Percentiles rank a stretch among this genome's conserved stretches.
These are phyloP conservation scores for Herpotrichia juniperi DNA, from an alignment of 2,329 filamentous ascomycete species.

Conservation along the genomic window DNA sequence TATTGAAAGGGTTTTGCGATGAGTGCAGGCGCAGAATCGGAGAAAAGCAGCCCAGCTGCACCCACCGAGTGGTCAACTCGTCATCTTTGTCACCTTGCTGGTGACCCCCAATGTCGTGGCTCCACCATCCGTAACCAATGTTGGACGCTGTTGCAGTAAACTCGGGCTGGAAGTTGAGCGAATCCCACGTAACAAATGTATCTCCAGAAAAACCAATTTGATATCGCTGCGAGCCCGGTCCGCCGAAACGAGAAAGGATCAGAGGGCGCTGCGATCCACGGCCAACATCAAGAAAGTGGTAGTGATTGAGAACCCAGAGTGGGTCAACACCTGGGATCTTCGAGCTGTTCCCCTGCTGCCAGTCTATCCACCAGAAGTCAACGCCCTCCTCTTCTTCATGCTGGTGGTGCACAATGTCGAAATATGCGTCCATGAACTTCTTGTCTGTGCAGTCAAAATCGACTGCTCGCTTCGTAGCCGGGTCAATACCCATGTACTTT, in stretches of 20 bases:
- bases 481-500: constrained; percentile 58
- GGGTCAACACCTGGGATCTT: constrained; percentile 65
- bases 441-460: constrained; percentile 62
- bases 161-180: constrained; percentile 68
- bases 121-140: constrained; percentile 73
- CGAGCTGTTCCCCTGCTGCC: constrained; percentile 66
- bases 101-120: constrained; percentile 71
- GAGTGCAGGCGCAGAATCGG: constrained; percentile 68
- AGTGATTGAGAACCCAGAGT: constrained; percentile 70
- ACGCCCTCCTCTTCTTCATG: constrained; percentile 63
- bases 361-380: constrained; percentile 73
- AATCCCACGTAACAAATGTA: constrained; percentile 64
- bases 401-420: constrained; percentile 61
- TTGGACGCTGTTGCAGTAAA: constrained; percentile 71
- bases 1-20: constrained; percentile 62
- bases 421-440: constrained; percentile 64
- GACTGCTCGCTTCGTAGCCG: constrained; percentile 57
- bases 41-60: constrained; percentile 66
- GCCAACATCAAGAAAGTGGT: constrained; percentile 63
- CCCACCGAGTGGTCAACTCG: constrained; percentile 65
- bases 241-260: constrained; percentile 67
- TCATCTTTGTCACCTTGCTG: constrained; percentile 62
- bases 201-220: constrained; percentile 71
- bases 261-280: constrained; percentile 54
- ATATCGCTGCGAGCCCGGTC: constrained; percentile 68